Conservation (phyloP, 192 early-diverging fungal species). For the Chytriomyces sp. region DNA sequence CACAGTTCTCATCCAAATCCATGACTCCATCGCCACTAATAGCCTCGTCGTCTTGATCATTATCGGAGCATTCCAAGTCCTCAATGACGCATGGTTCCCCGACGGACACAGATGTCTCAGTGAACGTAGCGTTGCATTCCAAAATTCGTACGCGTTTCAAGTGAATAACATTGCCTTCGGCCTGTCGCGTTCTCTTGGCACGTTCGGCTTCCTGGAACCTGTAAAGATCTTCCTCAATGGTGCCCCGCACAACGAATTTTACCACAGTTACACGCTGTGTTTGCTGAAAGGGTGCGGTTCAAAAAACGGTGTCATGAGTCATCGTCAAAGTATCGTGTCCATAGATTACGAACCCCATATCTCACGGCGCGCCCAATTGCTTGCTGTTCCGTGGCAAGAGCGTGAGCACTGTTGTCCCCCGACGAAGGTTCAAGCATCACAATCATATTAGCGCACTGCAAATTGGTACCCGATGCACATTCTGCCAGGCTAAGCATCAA, state of each 20-base stretch:
- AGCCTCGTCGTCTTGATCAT: not conserved
- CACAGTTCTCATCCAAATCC: not conserved
- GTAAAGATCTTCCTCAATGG: conserved; percentile 28
- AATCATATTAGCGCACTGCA: conserved; percentile 24
- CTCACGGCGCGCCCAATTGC: conserved; percentile 22
- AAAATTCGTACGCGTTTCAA: conserved; percentile 6
- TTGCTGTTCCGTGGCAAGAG: conserved; percentile 23
- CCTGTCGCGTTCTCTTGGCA: not conserved
- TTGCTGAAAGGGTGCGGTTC: conserved; percentile 2
- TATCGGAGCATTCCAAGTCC: not conserved
- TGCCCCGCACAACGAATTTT: conserved; percentile 20
- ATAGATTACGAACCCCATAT: conserved; percentile 12
- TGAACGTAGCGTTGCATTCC: not conserved
- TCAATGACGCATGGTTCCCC: not conserved
- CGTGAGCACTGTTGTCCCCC: conserved; percentile 22
- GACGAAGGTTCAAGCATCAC: conserved; percentile 20
- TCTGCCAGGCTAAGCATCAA: conserved; percentile 23
- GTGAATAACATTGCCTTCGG: conserved; percentile 21
- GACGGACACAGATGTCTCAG: not conserved
- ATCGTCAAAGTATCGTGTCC: not conserved
- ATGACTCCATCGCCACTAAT: not conserved
- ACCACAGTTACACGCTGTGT: conserved; percentile 4
- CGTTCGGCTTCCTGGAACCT: conserved; percentile 22
- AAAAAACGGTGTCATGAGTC: not conserved
- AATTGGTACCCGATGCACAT: conserved; percentile 21